Evolutionary conservation across 108 stramenopile species (phyloP).

Genomic region (Pinguiococcus pyrenoidosus): DNA sequence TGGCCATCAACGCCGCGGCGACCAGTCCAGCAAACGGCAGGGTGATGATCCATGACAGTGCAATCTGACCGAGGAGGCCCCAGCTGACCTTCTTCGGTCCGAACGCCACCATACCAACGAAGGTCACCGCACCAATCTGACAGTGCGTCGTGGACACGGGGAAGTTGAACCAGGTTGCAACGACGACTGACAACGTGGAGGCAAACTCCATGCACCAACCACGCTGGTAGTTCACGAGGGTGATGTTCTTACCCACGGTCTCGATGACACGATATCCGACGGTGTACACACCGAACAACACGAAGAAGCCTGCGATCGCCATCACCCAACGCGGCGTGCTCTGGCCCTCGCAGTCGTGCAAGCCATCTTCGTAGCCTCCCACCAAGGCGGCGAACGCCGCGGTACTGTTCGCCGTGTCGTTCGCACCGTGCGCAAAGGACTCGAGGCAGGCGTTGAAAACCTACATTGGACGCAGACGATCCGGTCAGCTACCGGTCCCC

Average conservation of each 20-base stretch:
- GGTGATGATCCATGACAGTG: slow-evolving; percentile 1
- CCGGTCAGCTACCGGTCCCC: too few relatives aligned
- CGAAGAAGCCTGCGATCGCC: not conserved
- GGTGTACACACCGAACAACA: slow-evolving; percentile 1
- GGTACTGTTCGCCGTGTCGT: slow-evolving; percentile 6
- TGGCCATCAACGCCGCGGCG: too few relatives aligned
- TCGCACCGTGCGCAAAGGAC: slow-evolving; percentile 3
- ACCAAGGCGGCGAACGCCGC: not conserved
- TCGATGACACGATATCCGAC: slow-evolving; percentile 1
- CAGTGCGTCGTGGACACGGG: not conserved
- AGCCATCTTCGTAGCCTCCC: too few relatives aligned
- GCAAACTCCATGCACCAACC: not conserved
- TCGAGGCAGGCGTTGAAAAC: slow-evolving; percentile 2
- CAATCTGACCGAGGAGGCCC: not conserved
- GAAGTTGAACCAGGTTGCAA: not conserved
- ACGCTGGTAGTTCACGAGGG: not conserved
- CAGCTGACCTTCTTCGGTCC: not conserved
- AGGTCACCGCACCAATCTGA: not conserved
- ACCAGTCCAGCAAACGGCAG: too few relatives aligned
- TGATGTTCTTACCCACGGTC: slow-evolving; percentile 1
- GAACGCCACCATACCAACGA: not conserved
- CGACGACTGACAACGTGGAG: not conserved
- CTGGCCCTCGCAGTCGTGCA: not conserved
- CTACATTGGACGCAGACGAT: too few relatives aligned
- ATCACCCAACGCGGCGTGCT: not conserved